Conservation (phyloP, 2,329 filamentous ascomycete species). For the Aureobasidium sp. region DNA sequence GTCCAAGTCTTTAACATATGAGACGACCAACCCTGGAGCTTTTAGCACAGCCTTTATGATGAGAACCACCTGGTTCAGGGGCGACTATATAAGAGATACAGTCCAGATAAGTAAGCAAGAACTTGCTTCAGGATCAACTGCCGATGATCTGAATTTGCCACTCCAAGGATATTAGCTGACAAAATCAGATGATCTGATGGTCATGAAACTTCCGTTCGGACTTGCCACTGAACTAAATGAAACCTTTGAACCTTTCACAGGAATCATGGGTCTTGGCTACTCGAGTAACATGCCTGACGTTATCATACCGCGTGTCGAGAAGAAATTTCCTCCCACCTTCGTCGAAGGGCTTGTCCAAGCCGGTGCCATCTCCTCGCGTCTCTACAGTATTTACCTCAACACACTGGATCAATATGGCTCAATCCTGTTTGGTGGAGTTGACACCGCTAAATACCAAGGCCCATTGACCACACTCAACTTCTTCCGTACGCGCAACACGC, state of each 20-base stretch:
- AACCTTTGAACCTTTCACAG: constrained; percentile 16
- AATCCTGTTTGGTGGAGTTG: constrained; percentile 31
- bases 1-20: constrained; percentile 24
- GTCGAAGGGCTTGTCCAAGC: constrained; percentile 26
- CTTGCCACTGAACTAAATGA: constrained; percentile 23
- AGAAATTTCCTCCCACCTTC: constrained; percentile 23
- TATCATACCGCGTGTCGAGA: constrained; percentile 12
- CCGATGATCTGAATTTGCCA: neutral
- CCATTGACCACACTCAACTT: constrained; percentile 23
- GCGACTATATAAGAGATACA: neutral
- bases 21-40: constrained; percentile 20
- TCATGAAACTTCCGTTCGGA: constrained; percentile 27
- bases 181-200: constrained; percentile 21
- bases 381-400: constrained; percentile 30
- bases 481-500: neutral
- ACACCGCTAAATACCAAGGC: constrained; percentile 26
- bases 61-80: neutral
- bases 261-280: constrained; percentile 30
- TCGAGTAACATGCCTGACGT: constrained; percentile 20
- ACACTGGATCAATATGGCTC: constrained; percentile 23
- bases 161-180: neutral
- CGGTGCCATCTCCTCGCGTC: constrained; percentile 26
- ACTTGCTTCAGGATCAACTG: neutral
- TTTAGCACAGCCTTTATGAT: neutral
- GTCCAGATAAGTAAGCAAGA: neutral